Evolutionary conservation across 2,329 filamentous ascomycete species (phyloP).

Genomic region (Phoma sp.): DNA sequence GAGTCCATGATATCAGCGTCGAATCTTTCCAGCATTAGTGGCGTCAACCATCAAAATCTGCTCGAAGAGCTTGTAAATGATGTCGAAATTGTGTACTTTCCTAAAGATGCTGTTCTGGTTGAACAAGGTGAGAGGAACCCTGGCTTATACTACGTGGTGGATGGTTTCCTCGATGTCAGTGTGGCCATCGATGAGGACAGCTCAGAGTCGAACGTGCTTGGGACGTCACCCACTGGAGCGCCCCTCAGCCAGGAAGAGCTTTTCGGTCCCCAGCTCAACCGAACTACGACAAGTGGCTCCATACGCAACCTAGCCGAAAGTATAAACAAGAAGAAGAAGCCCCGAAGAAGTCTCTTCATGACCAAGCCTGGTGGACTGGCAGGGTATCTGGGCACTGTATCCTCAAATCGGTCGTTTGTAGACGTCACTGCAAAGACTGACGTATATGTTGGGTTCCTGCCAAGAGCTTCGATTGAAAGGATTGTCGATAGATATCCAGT

Average conservation of each 20-base stretch:
- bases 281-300: constrained; percentile 34
- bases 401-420: constrained; percentile 94
- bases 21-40: constrained; percentile 56
- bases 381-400: constrained; percentile 92
- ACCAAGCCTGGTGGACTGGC: constrained; percentile 95
- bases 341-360: constrained; percentile 79
- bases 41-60: constrained; percentile 68
- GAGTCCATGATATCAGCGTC: constrained; percentile 76
- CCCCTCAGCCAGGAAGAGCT: constrained; percentile 48
- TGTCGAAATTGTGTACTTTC: constrained; percentile 96
- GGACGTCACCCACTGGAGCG: constrained; percentile 47
- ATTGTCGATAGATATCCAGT: constrained; percentile 94
- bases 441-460: constrained; percentile 95
- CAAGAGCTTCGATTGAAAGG: constrained; percentile 82
- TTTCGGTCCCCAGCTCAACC: constrained; percentile 39
- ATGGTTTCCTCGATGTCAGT: constrained; percentile 94
- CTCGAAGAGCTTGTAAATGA: constrained; percentile 88
- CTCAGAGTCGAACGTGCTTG: constrained; percentile 53
- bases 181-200: constrained; percentile 74
- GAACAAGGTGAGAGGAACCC: constrained; percentile 98
- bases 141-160: constrained; percentile 95
- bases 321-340: constrained; percentile 55
- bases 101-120: constrained; percentile 90
- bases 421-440: constrained; percentile 98
- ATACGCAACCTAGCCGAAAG: constrained; percentile 38